Evolutionary conservation across 441 rosid species (phyloP).

Genomic region (Populus hybrid): DNA sequence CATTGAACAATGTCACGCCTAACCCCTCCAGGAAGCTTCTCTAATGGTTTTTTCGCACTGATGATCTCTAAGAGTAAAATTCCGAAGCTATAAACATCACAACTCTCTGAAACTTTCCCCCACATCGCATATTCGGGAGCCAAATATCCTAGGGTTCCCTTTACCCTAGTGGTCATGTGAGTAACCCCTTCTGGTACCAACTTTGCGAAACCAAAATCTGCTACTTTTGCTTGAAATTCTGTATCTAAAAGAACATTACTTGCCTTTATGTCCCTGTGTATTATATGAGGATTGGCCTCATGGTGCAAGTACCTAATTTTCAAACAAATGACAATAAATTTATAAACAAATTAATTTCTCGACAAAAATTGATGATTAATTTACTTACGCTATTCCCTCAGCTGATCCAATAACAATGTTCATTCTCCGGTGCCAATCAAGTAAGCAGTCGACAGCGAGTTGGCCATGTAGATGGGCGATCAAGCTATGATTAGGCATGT

Average conservation of each 20-base stretch:
- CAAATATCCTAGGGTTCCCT: constrained; percentile 72
- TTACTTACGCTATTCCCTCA: constrained; percentile 79
- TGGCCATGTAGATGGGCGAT: constrained; percentile 86
- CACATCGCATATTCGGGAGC: constrained; percentile 79
- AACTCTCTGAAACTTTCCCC: constrained; percentile 74
- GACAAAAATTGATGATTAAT: neutral
- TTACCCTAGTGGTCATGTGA: constrained; percentile 67
- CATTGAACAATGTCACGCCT: constrained; percentile 54
- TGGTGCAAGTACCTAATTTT: constrained; percentile 75
- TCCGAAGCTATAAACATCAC: constrained; percentile 79
- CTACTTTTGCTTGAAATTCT: constrained; percentile 66
- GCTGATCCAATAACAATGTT: constrained; percentile 78
- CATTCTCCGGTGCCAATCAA: constrained; percentile 71
- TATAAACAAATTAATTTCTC: neutral
- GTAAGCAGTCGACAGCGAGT: constrained; percentile 70
- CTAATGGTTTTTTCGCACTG: constrained; percentile 57
- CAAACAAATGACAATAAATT: neutral
- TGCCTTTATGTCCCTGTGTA: constrained; percentile 71
- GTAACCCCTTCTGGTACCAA: constrained; percentile 69
- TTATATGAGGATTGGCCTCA: constrained; percentile 77
- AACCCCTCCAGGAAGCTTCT: constrained; percentile 39
- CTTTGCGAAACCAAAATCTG: constrained; percentile 81
- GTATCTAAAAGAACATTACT: constrained; percentile 69
- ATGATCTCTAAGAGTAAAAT: constrained; percentile 58
- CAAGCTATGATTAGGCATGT: constrained; percentile 87